Evolutionary conservation across 192 early-diverging fungal genomes (phyloP).

Genomic region (Thoreauomyces humboldtii): DNA sequence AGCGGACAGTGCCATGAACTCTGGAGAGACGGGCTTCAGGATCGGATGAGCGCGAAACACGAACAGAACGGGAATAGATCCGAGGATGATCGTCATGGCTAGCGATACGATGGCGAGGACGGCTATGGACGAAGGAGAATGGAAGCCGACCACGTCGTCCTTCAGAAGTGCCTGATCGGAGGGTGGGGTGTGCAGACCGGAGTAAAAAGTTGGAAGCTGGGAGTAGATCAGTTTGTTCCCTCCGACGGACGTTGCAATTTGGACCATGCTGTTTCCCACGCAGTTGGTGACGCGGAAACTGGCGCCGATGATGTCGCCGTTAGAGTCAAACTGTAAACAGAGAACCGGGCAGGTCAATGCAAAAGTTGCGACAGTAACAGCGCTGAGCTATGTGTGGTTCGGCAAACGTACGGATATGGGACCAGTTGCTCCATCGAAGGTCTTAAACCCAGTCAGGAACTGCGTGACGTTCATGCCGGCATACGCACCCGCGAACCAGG

Average conservation of each 20-base stretch:
- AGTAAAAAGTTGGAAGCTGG: neutral
- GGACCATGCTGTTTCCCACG: neutral
- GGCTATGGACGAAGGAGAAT: neutral
- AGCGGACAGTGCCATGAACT: conserved; percentile 4
- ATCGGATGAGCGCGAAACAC: neutral
- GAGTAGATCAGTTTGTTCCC: neutral
- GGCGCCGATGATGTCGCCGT: neutral
- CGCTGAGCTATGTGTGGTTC: no score
- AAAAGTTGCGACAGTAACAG: neutral
- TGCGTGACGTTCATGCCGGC: no score
- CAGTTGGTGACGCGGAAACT: conserved; percentile 9
- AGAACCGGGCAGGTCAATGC: neutral
- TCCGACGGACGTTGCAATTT: neutral
- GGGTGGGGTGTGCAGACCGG: neutral
- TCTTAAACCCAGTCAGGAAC: no score
- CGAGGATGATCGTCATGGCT: neutral
- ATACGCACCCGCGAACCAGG: no score
- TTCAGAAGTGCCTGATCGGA: neutral
- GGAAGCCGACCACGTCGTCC: conserved; percentile 17
- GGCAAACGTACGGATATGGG: no score
- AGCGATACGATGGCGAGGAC: neutral
- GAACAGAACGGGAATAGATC: neutral
- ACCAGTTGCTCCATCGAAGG: no score
- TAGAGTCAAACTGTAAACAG: neutral
- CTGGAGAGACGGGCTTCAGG: conserved; percentile 4